These are phyloP conservation scores for Coemansia pectinata DNA, from an alignment of 192 early-diverging fungal genomes.

Conservation along the genomic window DNA sequence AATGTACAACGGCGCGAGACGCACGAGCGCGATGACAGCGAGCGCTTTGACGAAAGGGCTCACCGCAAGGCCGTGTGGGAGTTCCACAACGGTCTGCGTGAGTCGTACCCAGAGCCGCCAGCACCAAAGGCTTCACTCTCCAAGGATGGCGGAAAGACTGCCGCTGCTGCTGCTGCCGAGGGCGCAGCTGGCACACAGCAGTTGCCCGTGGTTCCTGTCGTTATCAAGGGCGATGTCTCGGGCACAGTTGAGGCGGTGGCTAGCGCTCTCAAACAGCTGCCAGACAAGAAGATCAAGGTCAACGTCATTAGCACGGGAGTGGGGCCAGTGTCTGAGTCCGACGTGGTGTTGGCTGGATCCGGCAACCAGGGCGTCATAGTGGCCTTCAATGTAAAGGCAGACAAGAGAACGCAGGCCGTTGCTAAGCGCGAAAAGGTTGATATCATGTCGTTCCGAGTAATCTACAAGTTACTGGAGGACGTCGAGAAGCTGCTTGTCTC, in stretches of 20 bases:
- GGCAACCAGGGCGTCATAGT: conserved; percentile 65
- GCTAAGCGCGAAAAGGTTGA: conserved; percentile 66
- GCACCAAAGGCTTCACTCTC: conserved; percentile 21
- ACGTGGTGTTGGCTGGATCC: conserved; percentile 73
- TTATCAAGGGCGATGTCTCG: conserved; percentile 80
- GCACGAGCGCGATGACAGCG: conserved; percentile 56
- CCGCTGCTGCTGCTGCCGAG: not conserved
- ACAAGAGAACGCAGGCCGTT: conserved; percentile 66
- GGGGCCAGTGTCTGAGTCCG: conserved; percentile 83
- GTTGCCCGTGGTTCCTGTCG: conserved; percentile 28
- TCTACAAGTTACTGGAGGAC: conserved; percentile 93
- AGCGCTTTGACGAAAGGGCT: conserved; percentile 55
- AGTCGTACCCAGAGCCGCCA: conserved; percentile 56
- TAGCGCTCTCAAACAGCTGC: conserved; percentile 74
- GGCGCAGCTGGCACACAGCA: not conserved
- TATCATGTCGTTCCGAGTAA: conserved; percentile 75
- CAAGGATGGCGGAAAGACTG: not conserved
- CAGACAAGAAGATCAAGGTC: conserved; percentile 71
- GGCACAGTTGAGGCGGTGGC: conserved; percentile 89
- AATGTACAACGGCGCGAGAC: conserved; percentile 69
- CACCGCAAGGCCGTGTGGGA: conserved; percentile 65
- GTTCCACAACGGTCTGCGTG: conserved; percentile 64
- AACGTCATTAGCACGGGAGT: conserved; percentile 80
- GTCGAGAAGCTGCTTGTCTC: conserved; percentile 75
- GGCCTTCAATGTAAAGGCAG: conserved; percentile 86